Percentiles rank a stretch among this genome's conserved stretches.
Conservation (phyloP, 108 stramenopile species). For the Pelagomonas calceolata region DNA sequence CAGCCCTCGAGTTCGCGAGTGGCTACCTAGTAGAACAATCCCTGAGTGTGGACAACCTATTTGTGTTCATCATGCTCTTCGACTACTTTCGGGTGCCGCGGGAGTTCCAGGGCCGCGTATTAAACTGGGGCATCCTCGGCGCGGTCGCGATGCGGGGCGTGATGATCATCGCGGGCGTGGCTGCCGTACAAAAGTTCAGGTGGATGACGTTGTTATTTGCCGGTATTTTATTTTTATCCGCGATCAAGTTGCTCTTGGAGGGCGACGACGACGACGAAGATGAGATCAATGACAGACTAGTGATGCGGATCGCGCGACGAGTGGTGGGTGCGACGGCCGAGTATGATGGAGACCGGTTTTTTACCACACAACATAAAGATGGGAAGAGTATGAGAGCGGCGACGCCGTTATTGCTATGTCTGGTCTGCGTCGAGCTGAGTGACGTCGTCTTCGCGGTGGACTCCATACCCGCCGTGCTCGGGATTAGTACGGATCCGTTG, state of each 20-base stretch:
- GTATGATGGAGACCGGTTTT: conserved; percentile 77
- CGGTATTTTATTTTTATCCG: conserved; percentile 62
- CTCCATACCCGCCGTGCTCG: conserved; percentile 88
- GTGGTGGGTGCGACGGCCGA: conserved; percentile 41
- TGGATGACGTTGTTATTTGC: conserved; percentile 73
- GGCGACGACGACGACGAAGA: conserved; percentile 64
- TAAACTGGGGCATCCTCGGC: conserved; percentile 43
- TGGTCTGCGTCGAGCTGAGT: conserved; percentile 82
- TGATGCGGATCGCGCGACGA: conserved; percentile 43
- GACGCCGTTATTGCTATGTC: conserved; percentile 81
- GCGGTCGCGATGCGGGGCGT: conserved; percentile 81
- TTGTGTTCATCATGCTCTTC: conserved; percentile 53
- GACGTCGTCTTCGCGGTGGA: conserved; percentile 94
- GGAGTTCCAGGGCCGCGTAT: conserved; percentile 23
- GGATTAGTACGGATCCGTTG: conserved; percentile 81
- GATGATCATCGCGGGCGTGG: conserved; percentile 83
- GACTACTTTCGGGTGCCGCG: conserved; percentile 48
- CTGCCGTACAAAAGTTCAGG: conserved; percentile 69
- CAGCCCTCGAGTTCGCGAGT: conserved; percentile 37
- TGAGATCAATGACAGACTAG: conserved; percentile 47
- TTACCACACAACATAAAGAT: conserved; percentile 27
- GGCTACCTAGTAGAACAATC: conserved; percentile 54
- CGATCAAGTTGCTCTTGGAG: conserved; percentile 51
- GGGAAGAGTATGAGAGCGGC: conserved; percentile 33
- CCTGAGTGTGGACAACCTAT: conserved; percentile 53